Conservation (phyloP, 1,139 yeast species). For the Saccharomyces uvarum region DNA sequence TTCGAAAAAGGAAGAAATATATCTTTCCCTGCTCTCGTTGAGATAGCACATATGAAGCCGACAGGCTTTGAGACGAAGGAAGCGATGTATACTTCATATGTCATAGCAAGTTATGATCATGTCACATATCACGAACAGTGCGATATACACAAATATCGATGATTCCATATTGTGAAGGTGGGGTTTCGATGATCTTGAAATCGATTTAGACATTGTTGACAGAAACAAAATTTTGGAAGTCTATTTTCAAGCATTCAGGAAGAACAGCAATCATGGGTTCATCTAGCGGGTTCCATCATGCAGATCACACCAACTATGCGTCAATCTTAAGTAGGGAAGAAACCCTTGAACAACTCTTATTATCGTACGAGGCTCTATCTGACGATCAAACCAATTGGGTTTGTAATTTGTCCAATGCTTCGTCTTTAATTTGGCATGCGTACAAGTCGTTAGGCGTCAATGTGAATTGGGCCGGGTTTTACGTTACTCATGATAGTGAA, state of each 20-base stretch:
- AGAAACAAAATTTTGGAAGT: neutral
- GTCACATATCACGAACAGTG: neutral
- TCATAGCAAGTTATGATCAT: neutral
- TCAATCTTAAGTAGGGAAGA: constrained; percentile 45
- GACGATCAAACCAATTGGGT: constrained; percentile 72
- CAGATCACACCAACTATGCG: constrained; percentile 52
- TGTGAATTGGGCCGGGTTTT: constrained; percentile 94
- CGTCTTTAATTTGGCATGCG: constrained; percentile 83
- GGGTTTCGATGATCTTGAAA: no score
- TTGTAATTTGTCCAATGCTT: constrained; percentile 75
- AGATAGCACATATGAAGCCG: neutral
- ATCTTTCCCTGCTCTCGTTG: neutral
- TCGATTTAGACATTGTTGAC: no score
- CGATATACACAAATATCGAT: neutral
- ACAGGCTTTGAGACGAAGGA: neutral
- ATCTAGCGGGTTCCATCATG: constrained; percentile 40
- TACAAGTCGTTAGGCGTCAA: constrained; percentile 51
- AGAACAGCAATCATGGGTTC: neutral
- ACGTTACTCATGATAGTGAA: constrained; percentile 38
- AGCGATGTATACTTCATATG: neutral
- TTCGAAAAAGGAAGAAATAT: neutral
- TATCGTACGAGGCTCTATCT: constrained; percentile 61
- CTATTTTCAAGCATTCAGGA: neutral
- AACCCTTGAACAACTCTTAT: constrained; percentile 41
- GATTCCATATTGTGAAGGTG: neutral